Evolutionary conservation across 2,329 filamentous ascomycete species (phyloP), one percentile per base, ranked within the genome.

Genomic region (Xenoacremonium recifei): DNA sequence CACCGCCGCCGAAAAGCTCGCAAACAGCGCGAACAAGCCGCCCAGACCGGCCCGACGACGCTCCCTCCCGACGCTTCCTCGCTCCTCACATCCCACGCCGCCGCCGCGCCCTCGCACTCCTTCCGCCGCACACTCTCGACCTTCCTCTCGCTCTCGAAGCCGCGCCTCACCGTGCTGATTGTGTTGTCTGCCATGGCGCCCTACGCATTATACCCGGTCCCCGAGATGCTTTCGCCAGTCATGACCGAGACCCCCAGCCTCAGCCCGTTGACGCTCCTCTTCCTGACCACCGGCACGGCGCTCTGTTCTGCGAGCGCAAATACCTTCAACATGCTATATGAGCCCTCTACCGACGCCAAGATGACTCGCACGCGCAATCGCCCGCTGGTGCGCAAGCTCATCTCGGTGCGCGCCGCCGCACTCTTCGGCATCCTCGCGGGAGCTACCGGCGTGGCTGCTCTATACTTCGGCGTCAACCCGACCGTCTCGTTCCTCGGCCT

Each of bases 241-340:
- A 79, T 66, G 42, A 71, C 75, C 39, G 75, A 75, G 35, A 87
- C 85, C 5, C 90, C 93, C 2, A 93, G 89, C 15, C 79, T 96
- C 33, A 95, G 88, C 47, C 89, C 93, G 3, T 75, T 97, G 40
- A 99, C 93, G 7, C 84, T 97, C 15, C 76, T 95, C 38, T 97
- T 96, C 72, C 82, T 99, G 38, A 96, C 92, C 1, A 82, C 82
- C 4, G 92, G 93, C 45, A 97, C 93, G 0, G 83, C 91, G 4
- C 76, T 96, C 16, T 93, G 89, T 64, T 87, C 82, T n/a, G 89
- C 91, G 32, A 89, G 87, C 45, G 93, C 93, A 32, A 99, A 99
- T 63, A 82, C 93, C 2, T 75, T 97, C 52, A 99, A 99, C 67
- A 99, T 99, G 93, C 82, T 96, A 44, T 90, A 96, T 67, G 93